phyloP scores from a whole-genome alignment of 2,329 filamentous ascomycete species.

The Trichoderma gracile region DNA sequence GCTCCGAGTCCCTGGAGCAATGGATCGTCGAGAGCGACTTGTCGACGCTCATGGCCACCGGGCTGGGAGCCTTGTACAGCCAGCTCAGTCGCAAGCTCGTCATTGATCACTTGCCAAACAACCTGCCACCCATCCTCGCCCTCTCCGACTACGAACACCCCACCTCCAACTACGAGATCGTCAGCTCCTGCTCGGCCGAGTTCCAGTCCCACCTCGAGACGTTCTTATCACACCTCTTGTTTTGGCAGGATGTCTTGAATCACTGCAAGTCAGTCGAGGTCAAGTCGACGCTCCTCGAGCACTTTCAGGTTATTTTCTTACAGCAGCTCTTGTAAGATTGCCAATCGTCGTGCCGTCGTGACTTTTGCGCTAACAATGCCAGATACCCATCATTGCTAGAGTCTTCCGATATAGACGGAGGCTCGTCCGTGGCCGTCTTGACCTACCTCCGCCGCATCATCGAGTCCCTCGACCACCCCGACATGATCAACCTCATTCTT shows the following conservation, averaged over 20 bases:
- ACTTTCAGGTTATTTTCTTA: conserved; percentile 95
- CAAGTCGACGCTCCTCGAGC: conserved; percentile 88
- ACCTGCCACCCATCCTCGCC: conserved; percentile 78
- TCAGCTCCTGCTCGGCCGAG: conserved; percentile 70
- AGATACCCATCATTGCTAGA: conserved; percentile 95
- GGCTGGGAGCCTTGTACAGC: conserved; percentile 74
- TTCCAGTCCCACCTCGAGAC: conserved; percentile 88
- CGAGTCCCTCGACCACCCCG: conserved; percentile 86
- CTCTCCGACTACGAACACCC: conserved; percentile 86
- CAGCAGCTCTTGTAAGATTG: conserved; percentile 80
- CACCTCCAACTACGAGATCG: conserved; percentile 66
- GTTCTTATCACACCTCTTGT: conserved; percentile 90
- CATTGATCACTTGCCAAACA: conserved; percentile 71
- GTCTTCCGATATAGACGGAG: conserved; percentile 94
- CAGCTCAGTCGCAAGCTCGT: conserved; percentile 75
- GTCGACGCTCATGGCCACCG: conserved; percentile 95
- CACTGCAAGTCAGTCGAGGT: conserved; percentile 92
- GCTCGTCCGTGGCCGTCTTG: conserved; percentile 92
- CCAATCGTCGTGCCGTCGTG: background rate
- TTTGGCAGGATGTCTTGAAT: conserved; percentile 98
- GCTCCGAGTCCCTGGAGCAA: conserved; percentile 78
- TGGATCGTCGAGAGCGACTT: conserved; percentile 98
- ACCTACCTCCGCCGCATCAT: conserved; percentile 91
- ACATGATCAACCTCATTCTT: conserved; percentile 91
- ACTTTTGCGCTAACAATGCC: conserved; percentile 14